A percentile compares a stretch with the other conserved stretches of the same genome.
Evolutionary conservation across 305 asterid species (phyloP).

Genomic region (Euphrasia arctica): DNA sequence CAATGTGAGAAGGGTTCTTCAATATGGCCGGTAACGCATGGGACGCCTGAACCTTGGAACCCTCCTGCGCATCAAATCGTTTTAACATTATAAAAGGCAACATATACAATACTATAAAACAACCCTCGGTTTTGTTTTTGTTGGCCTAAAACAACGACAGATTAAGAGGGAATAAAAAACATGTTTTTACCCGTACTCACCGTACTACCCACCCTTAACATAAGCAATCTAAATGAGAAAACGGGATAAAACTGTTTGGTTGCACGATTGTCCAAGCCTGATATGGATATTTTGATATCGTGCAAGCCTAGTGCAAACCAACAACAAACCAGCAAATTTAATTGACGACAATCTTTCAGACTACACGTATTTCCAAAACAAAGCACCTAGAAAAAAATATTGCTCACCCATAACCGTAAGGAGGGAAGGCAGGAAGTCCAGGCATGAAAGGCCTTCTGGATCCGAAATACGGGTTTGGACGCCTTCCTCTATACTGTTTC

Average conservation of each 20-base stretch:
- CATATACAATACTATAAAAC: background rate
- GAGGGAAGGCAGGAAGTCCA: constrained; percentile 49
- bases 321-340: background rate
- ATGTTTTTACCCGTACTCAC: background rate
- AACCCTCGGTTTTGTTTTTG: background rate
- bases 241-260: too few species aligned
- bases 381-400: background rate
- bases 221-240: too few species aligned
- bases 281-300: too few species aligned
- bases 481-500: constrained; percentile 61
- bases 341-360: background rate
- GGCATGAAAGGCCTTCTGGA: constrained; percentile 57
- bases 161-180: background rate
- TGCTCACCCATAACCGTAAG: constrained; percentile 69
- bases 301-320: too few species aligned
- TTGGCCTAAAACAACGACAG: background rate
- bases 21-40: constrained; percentile 76
- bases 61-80: constrained; percentile 60
- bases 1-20: constrained; percentile 26
- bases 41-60: constrained; percentile 72
- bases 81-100: background rate
- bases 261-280: too few species aligned
- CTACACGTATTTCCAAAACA: background rate
- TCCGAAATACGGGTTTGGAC: constrained; percentile 57
- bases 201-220: too few species aligned